Conservation (phyloP, 352 stramenopile genomes). For the Phytophthora lateralis region DNA sequence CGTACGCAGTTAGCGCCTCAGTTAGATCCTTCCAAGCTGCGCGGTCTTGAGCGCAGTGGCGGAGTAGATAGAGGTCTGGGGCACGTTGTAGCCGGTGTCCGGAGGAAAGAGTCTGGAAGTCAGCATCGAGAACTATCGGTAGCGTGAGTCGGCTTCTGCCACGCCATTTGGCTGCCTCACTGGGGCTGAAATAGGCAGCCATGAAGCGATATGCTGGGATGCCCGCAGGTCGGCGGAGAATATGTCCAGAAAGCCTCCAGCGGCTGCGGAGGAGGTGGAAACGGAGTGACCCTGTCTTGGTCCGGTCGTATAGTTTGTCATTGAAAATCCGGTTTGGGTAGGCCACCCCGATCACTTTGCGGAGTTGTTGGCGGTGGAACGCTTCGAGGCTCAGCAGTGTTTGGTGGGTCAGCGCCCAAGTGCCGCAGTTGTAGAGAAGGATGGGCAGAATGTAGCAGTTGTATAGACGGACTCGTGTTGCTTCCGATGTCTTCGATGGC, state of each 20-base stretch:
- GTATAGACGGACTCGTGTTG: conserved; percentile 14
- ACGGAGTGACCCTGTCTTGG: conserved; percentile 1
- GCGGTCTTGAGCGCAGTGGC: conserved; percentile 7
- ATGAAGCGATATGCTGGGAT: conserved; percentile 13
- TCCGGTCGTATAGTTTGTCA: conserved; percentile 17
- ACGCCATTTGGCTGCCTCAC: not conserved
- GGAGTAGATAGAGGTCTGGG: conserved; percentile 12
- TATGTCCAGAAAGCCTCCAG: conserved; percentile 7
- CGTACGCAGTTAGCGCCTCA: conserved; percentile 8
- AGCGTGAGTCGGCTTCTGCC: conserved; percentile 2
- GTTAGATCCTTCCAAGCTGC: conserved; percentile 6
- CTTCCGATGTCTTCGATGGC: conserved; percentile 1
- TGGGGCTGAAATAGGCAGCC: conserved; percentile 8
- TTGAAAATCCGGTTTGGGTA: not conserved
- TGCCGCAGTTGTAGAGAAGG: conserved; percentile 17
- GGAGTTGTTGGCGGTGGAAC: conserved; percentile 8
- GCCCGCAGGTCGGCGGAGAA: conserved; percentile 5
- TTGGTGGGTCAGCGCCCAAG: conserved; percentile 1
- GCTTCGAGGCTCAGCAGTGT: not conserved
- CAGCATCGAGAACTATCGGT: conserved; percentile 10
- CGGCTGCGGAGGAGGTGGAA: conserved; percentile 4
- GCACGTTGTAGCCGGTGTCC: conserved; percentile 4
- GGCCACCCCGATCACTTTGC: not conserved
- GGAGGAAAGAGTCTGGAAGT: conserved; percentile 14
- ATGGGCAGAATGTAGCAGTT: conserved; percentile 20